phyloP scores from a whole-genome alignment of 192 early-diverging fungal genomes.

The Backusella luteola region DNA sequence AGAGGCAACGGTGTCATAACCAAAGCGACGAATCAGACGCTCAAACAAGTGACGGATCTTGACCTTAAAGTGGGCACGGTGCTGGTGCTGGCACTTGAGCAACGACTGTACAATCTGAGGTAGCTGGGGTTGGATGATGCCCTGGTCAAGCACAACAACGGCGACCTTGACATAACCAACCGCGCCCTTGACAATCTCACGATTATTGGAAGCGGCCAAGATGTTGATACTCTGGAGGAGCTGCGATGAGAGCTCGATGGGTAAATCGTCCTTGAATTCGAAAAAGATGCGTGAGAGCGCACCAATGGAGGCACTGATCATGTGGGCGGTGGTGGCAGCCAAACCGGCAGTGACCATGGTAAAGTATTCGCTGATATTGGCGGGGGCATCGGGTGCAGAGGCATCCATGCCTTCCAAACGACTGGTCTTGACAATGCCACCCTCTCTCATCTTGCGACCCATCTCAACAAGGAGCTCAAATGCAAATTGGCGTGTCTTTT shows the following conservation, averaged over 20 bases:
- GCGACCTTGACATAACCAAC: conserved; percentile 95
- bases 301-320: conserved; percentile 90
- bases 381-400: conserved; percentile 43
- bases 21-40: conserved; percentile 81
- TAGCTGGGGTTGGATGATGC: conserved; percentile 69
- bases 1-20: conserved; percentile 74
- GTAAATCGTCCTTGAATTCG: conserved; percentile 82
- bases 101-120: conserved; percentile 70
- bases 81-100: conserved; percentile 81
- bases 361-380: conserved; percentile 79
- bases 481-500: conserved; percentile 78
- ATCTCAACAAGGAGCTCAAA: conserved; percentile 87
- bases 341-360: conserved; percentile 94
- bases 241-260: conserved; percentile 61
- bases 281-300: conserved; percentile 85
- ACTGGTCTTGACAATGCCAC: conserved; percentile 48
- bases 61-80: conserved; percentile 86
- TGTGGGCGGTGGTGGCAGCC: conserved; percentile 84
- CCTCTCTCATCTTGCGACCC: conserved; percentile 86
- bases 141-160: conserved; percentile 72
- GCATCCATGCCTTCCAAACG: conserved; percentile 35
- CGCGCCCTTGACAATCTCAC: conserved; percentile 89
- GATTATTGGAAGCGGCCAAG: conserved; percentile 77
- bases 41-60: conserved; percentile 93
- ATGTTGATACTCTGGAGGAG: conserved; percentile 78